phyloP scores from a whole-genome alignment of 371 early-diverging fungal species.

The Mucor indicus region DNA sequence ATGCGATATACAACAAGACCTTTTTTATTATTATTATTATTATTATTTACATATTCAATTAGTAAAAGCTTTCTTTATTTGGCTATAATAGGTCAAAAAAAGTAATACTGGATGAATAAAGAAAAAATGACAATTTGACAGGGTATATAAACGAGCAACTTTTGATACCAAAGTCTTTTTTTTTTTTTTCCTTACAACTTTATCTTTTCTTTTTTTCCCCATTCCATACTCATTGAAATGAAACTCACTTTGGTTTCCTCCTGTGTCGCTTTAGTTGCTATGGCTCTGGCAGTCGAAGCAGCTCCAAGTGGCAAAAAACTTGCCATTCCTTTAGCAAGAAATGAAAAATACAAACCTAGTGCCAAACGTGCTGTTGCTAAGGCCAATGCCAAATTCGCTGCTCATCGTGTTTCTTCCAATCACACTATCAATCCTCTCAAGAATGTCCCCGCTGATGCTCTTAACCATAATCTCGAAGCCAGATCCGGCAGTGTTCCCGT shows the following conservation, averaged over 20 bases:
- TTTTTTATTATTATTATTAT: too few relatives aligned
- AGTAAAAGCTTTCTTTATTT: too few relatives aligned
- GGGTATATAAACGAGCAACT: too few relatives aligned
- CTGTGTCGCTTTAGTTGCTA: slow-evolving; percentile 7
- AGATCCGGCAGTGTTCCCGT: slow-evolving; percentile 12
- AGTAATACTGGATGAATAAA: too few relatives aligned
- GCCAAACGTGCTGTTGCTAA: slow-evolving; percentile 15
- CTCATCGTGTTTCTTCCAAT: too few relatives aligned
- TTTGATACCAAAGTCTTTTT: too few relatives aligned
- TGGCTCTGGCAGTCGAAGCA: slow-evolving; percentile 16
- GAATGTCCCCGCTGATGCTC: background rate
- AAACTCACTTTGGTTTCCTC: slow-evolving; percentile 16
- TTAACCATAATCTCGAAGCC: slow-evolving; percentile 8
- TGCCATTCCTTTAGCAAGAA: slow-evolving; percentile 15
- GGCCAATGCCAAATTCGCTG: slow-evolving; percentile 21
- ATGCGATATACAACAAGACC: too few relatives aligned
- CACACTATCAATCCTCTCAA: background rate
- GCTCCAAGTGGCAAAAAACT: slow-evolving; percentile 11
- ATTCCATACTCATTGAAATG: slow-evolving; percentile 4
- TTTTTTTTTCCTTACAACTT: background rate
- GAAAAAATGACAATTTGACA: too few relatives aligned
- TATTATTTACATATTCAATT: too few relatives aligned
- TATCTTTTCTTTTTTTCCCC: background rate
- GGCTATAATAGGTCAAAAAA: too few relatives aligned
- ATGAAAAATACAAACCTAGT: slow-evolving; percentile 15